Evolutionary conservation across 2,329 filamentous ascomycete species (phyloP), one percentile per base, ranked within the genome.

Genomic region (Fusarium albosuccineum): DNA sequence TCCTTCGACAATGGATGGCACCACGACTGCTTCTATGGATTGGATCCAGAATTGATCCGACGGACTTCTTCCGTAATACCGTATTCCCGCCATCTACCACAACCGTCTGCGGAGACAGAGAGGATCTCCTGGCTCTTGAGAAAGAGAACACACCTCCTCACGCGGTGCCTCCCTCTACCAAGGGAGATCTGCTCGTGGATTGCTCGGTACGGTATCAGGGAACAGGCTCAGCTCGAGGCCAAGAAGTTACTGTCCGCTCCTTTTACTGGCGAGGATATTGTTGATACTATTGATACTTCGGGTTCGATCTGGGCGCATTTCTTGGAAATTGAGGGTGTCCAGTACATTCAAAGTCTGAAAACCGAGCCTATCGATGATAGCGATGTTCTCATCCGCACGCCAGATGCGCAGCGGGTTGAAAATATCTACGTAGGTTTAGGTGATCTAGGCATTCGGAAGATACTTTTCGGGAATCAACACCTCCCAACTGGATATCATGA

Each of bases 151-250:
- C 6, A 37, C 10, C 6, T 37, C 13, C 34, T 37, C 14, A 14
- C 10, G 34, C 34, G 34, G 34, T 37, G 34, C 34, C 34, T n/a
- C 34, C 34, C 34, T 37, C 13, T 37, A 6, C 34, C 34, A 6
- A 37, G 11, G 6, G 34, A 37, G 34, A 37, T 37, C 13, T 37
- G 34, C 13, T n/a, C 11, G 13, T 6, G 40, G 22, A 57, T 42
- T 29, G 34, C 36, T 1, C 4, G 16, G 3, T 7, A 16, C 3
- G 16, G 14, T 17, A 53, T 64, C 27, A 46, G 8, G 41, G 34
- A 59, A 16, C 53, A 59, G 22, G 61, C 46, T 29, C 48, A 14
- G n/a, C n/a, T 39, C 8, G 37, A 37, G 3, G 14, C 64, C 7
- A 26, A 26, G 13, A 13, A 14, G 14, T 42, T 64, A 3, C 11